Evolutionary conservation across 768 basidiomycete genomes (phyloP).

Genomic region (Auricularia heimuer): DNA sequence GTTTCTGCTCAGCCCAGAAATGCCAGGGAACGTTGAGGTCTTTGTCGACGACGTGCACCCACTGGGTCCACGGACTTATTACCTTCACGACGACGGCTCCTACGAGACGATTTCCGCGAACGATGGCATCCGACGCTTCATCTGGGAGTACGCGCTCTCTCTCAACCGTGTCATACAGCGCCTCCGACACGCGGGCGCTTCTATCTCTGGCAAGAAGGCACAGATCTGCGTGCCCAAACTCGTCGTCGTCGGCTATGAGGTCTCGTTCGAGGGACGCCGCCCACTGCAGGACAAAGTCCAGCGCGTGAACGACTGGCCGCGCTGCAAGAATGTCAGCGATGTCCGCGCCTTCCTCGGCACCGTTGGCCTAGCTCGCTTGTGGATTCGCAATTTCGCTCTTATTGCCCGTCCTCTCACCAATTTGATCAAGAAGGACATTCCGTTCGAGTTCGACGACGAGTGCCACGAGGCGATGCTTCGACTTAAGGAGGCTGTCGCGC

Average conservation of each 20-base stretch:
- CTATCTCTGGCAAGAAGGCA: conserved; percentile 28
- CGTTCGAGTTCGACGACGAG: conserved; percentile 23
- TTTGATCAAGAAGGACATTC: conserved; percentile 15
- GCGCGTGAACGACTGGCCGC: conserved; percentile 18
- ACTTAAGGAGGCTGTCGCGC: conserved; percentile 19
- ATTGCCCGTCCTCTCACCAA: conserved; percentile 11
- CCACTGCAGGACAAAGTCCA: conserved; percentile 19
- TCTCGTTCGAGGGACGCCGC: conserved; percentile 24
- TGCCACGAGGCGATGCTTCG: conserved; percentile 19
- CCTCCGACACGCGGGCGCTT: conserved; percentile 28
- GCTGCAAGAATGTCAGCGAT: conserved; percentile 11
- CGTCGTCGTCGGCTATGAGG: conserved; percentile 28
- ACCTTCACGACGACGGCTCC: conserved; percentile 15
- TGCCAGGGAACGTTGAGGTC: conserved; percentile 25
- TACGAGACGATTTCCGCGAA: conserved; percentile 30
- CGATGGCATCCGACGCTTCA: conserved; percentile 24
- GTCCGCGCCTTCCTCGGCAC: conserved; percentile 20
- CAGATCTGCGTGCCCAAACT: conserved; percentile 19
- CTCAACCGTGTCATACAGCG: conserved; percentile 29
- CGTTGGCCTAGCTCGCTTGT: conserved; percentile 12
- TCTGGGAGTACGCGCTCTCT: conserved; percentile 30
- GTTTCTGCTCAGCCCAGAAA: conserved; percentile 29
- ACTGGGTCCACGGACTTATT: conserved; percentile 25
- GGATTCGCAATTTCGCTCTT: conserved; percentile 16
- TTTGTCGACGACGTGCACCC: conserved; percentile 33